phyloP scores from a whole-genome alignment of 805 yeast species.

The Teunomyces cretensis region DNA sequence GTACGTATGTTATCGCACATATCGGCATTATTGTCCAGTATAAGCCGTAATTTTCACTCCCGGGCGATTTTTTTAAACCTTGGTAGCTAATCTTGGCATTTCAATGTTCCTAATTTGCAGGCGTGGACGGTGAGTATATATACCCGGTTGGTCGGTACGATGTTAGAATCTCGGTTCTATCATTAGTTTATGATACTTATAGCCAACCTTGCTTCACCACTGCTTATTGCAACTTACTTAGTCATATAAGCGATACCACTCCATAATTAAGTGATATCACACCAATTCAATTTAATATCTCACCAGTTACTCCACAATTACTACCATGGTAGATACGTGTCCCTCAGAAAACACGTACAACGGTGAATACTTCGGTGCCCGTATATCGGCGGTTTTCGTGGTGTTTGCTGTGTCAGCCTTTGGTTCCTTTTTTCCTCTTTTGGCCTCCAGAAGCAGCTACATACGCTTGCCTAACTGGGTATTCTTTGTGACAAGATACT shows the following conservation, averaged over 20 bases:
- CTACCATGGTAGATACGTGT: slow-evolving; percentile 7
- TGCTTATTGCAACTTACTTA: no score
- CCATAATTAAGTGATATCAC: no score
- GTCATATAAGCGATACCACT: no score
- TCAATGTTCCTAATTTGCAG: not conserved
- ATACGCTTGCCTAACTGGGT: slow-evolving; percentile 24
- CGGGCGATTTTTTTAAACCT: not conserved
- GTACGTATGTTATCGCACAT: no score
- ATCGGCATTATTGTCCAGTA: not conserved
- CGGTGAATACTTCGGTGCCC: slow-evolving; percentile 24
- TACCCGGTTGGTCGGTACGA: not conserved
- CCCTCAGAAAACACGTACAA: slow-evolving; percentile 16
- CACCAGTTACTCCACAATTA: no score
- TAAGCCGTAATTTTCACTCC: not conserved
- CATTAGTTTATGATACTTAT: no score
- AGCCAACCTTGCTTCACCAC: no score
- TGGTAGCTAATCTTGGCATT: not conserved
- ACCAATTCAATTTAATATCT: slow-evolving; percentile 11
- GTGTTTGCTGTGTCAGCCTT: slow-evolving; percentile 27
- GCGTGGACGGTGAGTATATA: not conserved
- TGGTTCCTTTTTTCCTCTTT: slow-evolving; percentile 31
- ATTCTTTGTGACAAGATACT: slow-evolving; percentile 28
- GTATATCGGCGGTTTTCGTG: slow-evolving; percentile 32
- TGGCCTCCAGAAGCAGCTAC: slow-evolving; percentile 19
- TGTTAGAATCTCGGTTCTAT: no score